Percentiles rank a stretch among this genome's conserved stretches.
These are phyloP conservation scores for Akanthomyces muscarius DNA, from an alignment of 2,329 filamentous ascomycete species.

Conservation along the genomic window DNA sequence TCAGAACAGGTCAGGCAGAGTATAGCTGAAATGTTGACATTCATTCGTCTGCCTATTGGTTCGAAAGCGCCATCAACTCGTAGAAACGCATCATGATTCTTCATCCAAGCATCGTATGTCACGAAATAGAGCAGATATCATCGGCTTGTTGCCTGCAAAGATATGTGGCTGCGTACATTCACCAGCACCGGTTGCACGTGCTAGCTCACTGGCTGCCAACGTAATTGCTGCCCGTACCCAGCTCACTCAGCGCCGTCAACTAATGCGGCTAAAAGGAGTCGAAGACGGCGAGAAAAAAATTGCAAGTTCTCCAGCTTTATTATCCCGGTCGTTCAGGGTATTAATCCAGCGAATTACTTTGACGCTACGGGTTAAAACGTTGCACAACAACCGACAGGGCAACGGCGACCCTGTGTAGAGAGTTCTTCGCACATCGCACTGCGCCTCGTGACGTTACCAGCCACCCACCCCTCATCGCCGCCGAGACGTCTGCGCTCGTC, in stretches of 20 bases:
- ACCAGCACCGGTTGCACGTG: not conserved
- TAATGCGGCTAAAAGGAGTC: not conserved
- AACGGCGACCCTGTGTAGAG: not conserved
- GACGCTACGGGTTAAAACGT: not conserved
- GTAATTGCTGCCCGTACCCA: conserved; percentile 1
- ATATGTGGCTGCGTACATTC: no score
- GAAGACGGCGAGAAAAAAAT: not conserved
- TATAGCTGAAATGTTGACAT: not conserved
- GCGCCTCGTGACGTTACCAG: conserved; percentile 2
- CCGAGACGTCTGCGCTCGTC: not conserved
- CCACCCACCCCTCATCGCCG: not conserved
- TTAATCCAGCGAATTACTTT: not conserved
- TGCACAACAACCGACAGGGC: not conserved
- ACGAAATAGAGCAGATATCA: no score
- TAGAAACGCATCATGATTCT: no score
- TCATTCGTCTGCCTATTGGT: not conserved
- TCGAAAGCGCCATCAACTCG: not conserved
- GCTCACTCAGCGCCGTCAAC: not conserved
- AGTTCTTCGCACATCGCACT: not conserved
- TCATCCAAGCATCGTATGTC: no score
- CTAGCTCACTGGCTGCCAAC: not conserved
- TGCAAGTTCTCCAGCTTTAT: not conserved
- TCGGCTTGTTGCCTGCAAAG: no score
- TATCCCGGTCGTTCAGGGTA: not conserved
- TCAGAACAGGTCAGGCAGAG: not conserved